Evolutionary conservation across 208 protist species (phyloP), one percentile per base, ranked within the genome.

Genomic region (Acanthamoeba lenticulata): DNA sequence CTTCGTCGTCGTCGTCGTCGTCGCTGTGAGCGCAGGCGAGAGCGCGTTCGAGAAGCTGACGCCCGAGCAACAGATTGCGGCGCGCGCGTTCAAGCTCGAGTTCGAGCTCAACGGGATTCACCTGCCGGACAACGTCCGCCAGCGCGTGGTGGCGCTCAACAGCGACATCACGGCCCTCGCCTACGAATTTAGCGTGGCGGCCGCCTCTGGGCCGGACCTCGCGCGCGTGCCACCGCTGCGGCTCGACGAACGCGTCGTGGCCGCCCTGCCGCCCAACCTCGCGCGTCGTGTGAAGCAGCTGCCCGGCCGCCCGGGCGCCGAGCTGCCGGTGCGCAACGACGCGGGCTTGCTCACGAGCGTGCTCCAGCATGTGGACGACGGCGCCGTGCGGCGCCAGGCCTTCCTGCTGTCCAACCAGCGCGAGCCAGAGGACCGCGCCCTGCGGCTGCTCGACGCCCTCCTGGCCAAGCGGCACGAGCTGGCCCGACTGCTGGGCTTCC

Each of bases 71-170:
- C 81, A 65, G 49, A 90, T 90, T 2, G 81, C 52, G 5, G 81
- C 29, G 34, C 42, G 81, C 19, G 49, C 44, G 19, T 65, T 90
- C 49, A 90, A 90, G 81, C 45, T 90, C 2, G 81, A 90, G 47
- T 90, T 90, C 38, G 81, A 90, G 29, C 81, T 90, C 49, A 90
- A 52, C 47, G 81, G 81, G 40, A 88, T 88, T n/a, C 79, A 88
- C 29, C 27, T 88, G 38, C 17, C 45, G 7, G 79, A 88, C 5
- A 40, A 49, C 9, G n/a, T 57, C 40, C 38, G 79, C 7, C 5
- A 21, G 57, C 5, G 27, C 13, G 67, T 79, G n/a, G 67, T 79
- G 6, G 67, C 67, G 15, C 38, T 79, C 36, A 79, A 79, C 38
- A 3, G 40, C 9, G 67, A 79, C 17, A 79, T 79, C 29, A 79